Base-by-base conservation (phyloP, 306 rosid genomes). In the Parietaria judaica region DNA sequence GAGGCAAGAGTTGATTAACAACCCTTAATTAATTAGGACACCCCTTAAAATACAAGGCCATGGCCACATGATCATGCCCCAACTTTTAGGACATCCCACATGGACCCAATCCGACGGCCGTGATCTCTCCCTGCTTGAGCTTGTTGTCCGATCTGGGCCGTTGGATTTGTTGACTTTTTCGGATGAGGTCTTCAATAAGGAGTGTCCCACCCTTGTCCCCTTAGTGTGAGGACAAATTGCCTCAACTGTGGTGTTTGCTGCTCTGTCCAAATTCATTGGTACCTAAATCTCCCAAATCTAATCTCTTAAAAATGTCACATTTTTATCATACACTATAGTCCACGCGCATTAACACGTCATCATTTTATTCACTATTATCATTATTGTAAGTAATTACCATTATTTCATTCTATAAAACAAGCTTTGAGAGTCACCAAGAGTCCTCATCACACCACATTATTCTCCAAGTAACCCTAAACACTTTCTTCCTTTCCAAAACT, bases 191-290 rank as follows among this genome's bases (percentile, higher is more conserved):
- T 70, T 73, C 58, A 15, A 58, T 48, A 57, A 58, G 73, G 70
- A 67, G 10, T 78, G 79, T 78, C 75, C 72, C 75, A 68, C 54
- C 35, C 62, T 54, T 78, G 83, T 78, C 83, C 77, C 79, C 77
- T 8, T 49, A 47, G 7, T 58, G 31, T 2, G 53, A n/a, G 48
- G 76, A 66, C 83, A 70, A 63, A 49, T 45, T 37, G 43, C 64
- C 77, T 64, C 62, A 46, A 31, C 54, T 61, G 57, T 74, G 71
- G 73, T 47, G 66, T 66, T 53, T 63, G 66, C 75, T 77, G 66
- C 66, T 23, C 6, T 72, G 81, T 73, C 76, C 45, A 65, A 23
- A 13, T 64, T 47, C 77, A 64, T 70, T 36, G 51, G 39, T 58
- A 31, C 58, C 9, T 50, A 13, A 51, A 3, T 14, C 7, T 4